Conservation (phyloP, 805 yeast genomes). For the Lachancea waltii region DNA sequence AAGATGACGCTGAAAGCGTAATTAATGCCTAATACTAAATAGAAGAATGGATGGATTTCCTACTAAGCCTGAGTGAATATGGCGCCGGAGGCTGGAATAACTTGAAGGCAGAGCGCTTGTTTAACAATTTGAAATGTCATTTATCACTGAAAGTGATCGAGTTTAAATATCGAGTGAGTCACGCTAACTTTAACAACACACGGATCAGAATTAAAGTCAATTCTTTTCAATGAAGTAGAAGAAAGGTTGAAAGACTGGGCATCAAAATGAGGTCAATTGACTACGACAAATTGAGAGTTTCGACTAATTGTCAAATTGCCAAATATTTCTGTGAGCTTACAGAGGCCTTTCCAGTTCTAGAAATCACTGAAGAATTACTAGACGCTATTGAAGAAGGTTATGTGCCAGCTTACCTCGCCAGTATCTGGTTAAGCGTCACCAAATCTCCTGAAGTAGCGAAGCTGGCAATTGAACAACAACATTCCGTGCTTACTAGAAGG, state of each 20-base stretch:
- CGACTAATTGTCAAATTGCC: not conserved
- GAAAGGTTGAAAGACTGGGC: too few species aligned
- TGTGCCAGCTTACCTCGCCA: not conserved
- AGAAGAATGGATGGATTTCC: too few species aligned
- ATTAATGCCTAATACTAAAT: conserved; percentile 6
- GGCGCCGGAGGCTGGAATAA: too few species aligned
- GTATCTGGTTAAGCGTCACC: not conserved
- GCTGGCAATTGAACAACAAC: not conserved
- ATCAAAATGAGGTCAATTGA: not conserved
- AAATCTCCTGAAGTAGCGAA: not conserved
- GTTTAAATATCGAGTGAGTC: too few species aligned
- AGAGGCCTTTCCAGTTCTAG: not conserved
- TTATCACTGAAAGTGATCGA: too few species aligned
- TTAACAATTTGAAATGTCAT: too few species aligned
- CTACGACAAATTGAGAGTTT: not conserved
- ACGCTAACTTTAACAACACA: too few species aligned
- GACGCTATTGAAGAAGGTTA: not conserved
- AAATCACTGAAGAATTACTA: not conserved
- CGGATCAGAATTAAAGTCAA: too few species aligned
- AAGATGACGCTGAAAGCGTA: conserved; percentile 10
- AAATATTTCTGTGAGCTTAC: not conserved
- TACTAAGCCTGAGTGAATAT: too few species aligned
- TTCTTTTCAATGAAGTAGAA: too few species aligned
- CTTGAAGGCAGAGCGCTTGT: too few species aligned
- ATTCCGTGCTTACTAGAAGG: not conserved